These are phyloP conservation scores for Ophiocordyceps robertsii DNA, from an alignment of 2,329 filamentous ascomycete species.

Conservation along the genomic window DNA sequence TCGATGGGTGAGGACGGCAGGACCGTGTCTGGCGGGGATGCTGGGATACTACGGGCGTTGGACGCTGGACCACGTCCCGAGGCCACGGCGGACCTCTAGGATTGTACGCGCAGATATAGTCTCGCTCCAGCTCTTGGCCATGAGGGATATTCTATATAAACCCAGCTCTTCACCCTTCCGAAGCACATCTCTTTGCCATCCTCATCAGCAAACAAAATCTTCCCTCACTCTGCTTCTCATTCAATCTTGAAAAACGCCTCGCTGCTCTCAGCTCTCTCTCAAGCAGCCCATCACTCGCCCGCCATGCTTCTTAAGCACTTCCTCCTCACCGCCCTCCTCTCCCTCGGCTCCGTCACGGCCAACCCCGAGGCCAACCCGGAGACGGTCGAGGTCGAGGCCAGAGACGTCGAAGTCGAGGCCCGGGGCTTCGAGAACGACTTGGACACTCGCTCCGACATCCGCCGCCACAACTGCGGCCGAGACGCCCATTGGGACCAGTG, in stretches of 20 bases:
- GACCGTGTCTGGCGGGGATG: too few species aligned
- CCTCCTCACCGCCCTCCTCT: not conserved
- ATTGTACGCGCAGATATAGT: too few species aligned
- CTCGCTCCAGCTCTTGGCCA: too few species aligned
- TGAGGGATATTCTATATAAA: too few species aligned
- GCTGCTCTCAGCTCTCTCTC: not conserved
- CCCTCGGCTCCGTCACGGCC: not conserved
- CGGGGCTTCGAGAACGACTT: not conserved
- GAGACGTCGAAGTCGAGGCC: not conserved
- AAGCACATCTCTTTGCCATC: too few species aligned
- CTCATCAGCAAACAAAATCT: too few species aligned
- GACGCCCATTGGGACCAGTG: not conserved
- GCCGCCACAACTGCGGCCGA: not conserved
- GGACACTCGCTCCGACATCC: not conserved
- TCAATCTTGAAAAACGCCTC: not conserved
- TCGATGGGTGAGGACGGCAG: too few species aligned
- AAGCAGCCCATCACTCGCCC: not conserved
- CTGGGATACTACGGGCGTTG: too few species aligned
- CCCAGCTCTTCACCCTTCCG: too few species aligned
- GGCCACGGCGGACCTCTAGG: too few species aligned
- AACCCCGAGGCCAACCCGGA: not conserved
- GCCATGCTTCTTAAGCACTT: conserved; percentile 2
- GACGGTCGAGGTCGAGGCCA: not conserved
- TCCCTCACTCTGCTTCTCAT: not conserved
- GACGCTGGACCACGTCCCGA: too few species aligned